Evolutionary conservation across 2,329 filamentous ascomycete species (phyloP), one percentile per base, ranked within the genome.

Genomic region (Pyricularia grisea): DNA sequence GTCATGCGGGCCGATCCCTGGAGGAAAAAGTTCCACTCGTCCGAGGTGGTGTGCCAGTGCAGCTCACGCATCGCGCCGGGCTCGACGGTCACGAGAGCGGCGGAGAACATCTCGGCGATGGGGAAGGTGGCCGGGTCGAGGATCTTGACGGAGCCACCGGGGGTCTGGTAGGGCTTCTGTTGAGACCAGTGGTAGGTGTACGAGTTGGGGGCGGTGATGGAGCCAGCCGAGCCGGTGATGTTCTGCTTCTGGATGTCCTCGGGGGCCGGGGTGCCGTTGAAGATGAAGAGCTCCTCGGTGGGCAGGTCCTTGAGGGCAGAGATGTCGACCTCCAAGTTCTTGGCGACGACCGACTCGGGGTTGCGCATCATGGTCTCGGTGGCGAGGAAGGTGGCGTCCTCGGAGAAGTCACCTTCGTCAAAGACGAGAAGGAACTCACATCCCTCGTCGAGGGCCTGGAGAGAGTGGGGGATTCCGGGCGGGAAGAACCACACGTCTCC

Each of bases 11-110:
- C 87, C 12, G 81, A 81, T 0, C 87, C 87, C 68, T 81, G 75
- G 9, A 88, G 76, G 78, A 89, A 87, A 76, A 85, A 88, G 67
- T 81, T 82, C 87, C 87, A 89, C 75, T 89, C 87, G 74, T 88
- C 86, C 10, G 80, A 83, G 0, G 80, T 81, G 1, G 84, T 84
- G 77, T 89, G 87, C 87, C 87, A 89, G 78, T 89, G 87, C 63
- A 90, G 78, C 74, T 89, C 87, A 27, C 87, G 83, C 84, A 89
- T 86, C 1, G 86, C 87, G n/a, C 87, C 87, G 0, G 87, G 86
- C 72, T 87, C 79, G 36, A 89, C 78, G 2, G 83, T 85, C 11
- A 89, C 84, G 1, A 88, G 78, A 0, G 85, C 86, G 0, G 83
- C 82, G 3, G 86, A 84, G 74, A 89, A 87, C 69, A 80, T 81